A percentile compares a stretch with the other conserved stretches of the same genome.
These are phyloP conservation scores for Synchytrium microbalum DNA, from an alignment of 371 early-diverging fungal genomes.

Conservation along the genomic window DNA sequence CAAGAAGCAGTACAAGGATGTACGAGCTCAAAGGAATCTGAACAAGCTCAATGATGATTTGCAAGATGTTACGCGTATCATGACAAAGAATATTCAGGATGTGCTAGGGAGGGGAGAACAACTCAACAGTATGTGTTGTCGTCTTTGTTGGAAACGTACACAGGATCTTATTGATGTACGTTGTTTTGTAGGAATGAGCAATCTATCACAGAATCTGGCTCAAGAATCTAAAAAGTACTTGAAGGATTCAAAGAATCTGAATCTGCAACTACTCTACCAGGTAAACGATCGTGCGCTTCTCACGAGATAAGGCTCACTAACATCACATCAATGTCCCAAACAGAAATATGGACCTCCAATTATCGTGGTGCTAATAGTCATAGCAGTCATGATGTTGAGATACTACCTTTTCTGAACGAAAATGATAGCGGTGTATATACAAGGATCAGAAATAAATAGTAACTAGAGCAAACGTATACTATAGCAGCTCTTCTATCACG, in stretches of 20 bases:
- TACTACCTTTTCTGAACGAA: conserved; percentile 43
- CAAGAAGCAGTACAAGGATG: conserved; percentile 90
- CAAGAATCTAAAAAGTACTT: conserved; percentile 63
- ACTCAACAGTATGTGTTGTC: conserved; percentile 51
- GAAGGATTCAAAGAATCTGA: conserved; percentile 71
- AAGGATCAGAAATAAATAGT: neutral
- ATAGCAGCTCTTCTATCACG: neutral
- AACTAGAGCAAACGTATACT: conserved; percentile 1
- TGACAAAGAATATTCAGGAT: conserved; percentile 97
- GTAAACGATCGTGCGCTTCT: no score
- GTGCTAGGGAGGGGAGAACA: conserved; percentile 86
- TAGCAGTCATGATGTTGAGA: conserved; percentile 72
- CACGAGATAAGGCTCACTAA: no score
- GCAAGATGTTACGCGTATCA: conserved; percentile 91
- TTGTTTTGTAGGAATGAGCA: conserved; percentile 44
- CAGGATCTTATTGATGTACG: no score
- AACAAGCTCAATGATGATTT: conserved; percentile 91
- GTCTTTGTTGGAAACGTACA: no score
- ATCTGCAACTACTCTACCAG: conserved; percentile 79
- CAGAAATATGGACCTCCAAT: conserved; percentile 93
- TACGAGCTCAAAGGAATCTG: conserved; percentile 85
- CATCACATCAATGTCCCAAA: no score
- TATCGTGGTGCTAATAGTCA: conserved; percentile 63
- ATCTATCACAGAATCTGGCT: conserved; percentile 54
- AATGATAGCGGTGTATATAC: conserved; percentile 5